A percentile compares a stretch with the other conserved stretches of the same genome.
These are phyloP conservation scores for Linnemannia schmuckeri DNA, from an alignment of 192 early-diverging fungal species.

Conservation along the genomic window DNA sequence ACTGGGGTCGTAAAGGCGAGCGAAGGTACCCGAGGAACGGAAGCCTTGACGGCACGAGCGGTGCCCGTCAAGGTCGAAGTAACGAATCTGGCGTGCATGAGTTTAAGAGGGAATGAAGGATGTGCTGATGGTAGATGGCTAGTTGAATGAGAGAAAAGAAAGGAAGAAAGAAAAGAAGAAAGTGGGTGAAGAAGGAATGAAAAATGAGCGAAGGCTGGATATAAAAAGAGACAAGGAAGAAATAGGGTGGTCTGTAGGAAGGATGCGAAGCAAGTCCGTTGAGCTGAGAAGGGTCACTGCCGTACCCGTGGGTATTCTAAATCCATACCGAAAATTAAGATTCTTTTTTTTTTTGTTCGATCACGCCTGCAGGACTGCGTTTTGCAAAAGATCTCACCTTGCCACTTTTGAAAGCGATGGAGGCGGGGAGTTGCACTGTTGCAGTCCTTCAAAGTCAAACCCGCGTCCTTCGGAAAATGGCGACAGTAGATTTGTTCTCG, in stretches of 20 bases:
- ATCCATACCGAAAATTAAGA: not conserved
- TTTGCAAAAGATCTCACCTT: not conserved
- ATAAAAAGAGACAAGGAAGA: not conserved
- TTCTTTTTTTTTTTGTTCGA: not conserved
- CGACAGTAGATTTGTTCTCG: not conserved
- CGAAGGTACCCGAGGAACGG: slow-evolving; percentile 9
- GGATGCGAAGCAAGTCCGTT: slow-evolving; percentile 5
- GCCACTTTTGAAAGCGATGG: not conserved
- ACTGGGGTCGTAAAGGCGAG: slow-evolving; percentile 28
- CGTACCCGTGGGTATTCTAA: not conserved
- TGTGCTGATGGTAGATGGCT: not conserved
- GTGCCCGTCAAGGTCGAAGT: slow-evolving; percentile 33
- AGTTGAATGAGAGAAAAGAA: not conserved
- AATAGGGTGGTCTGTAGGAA: slow-evolving; percentile 2
- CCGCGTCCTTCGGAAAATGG: too few species aligned
- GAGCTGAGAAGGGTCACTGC: not conserved
- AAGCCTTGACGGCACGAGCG: slow-evolving; percentile 35
- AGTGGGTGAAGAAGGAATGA: not conserved
- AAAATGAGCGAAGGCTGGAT: too few species aligned
- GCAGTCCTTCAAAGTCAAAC: too few species aligned
- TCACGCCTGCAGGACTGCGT: not conserved
- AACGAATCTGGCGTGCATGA: slow-evolving; percentile 48
- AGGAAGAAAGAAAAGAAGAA: not conserved
- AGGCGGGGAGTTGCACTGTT: not conserved
- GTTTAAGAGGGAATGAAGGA: not conserved